These are phyloP conservation scores for Chlorella sorokiniana DNA, from an alignment of 139 green algal genomes.

Conservation along the genomic window DNA sequence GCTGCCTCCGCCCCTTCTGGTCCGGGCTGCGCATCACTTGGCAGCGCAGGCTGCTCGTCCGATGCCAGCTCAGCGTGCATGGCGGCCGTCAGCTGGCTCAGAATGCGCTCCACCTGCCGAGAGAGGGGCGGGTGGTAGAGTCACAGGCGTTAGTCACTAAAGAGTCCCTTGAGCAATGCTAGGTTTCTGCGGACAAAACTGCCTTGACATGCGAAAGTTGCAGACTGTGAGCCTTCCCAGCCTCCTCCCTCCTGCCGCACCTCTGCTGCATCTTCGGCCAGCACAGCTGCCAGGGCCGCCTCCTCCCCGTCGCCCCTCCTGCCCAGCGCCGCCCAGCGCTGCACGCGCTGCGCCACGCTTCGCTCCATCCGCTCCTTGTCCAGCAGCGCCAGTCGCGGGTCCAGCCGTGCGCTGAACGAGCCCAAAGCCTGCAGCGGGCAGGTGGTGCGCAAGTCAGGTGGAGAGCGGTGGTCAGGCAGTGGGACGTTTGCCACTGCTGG, in stretches of 20 bases:
- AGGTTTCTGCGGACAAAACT: too few species aligned
- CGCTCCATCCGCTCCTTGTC: background rate
- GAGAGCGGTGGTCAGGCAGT: too few species aligned
- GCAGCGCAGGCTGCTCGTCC: background rate
- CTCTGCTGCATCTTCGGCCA: constrained; percentile 31
- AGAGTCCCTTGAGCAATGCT: too few species aligned
- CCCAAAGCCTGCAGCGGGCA: constrained; percentile 24
- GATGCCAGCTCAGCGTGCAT: constrained; percentile 21
- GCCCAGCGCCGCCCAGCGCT: constrained; percentile 20
- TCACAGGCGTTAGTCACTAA: too few species aligned
- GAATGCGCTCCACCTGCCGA: constrained; percentile 20
- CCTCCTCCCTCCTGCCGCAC: background rate
- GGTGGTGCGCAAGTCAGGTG: too few species aligned
- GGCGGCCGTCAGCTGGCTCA: background rate
- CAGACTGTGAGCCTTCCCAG: background rate
- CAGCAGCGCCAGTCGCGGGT: constrained; percentile 19
- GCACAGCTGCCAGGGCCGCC: background rate
- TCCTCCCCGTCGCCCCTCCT: background rate
- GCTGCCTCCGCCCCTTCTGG: background rate
- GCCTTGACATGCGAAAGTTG: too few species aligned
- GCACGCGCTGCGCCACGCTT: constrained; percentile 14
- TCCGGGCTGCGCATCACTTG: too few species aligned
- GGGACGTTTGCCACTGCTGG: too few species aligned
- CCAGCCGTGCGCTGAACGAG: constrained; percentile 11
- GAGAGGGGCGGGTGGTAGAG: background rate